These are phyloP conservation scores for Chenopodium berlandieri DNA, from an alignment of 148 eudicot genomes.

Conservation along the genomic window DNA sequence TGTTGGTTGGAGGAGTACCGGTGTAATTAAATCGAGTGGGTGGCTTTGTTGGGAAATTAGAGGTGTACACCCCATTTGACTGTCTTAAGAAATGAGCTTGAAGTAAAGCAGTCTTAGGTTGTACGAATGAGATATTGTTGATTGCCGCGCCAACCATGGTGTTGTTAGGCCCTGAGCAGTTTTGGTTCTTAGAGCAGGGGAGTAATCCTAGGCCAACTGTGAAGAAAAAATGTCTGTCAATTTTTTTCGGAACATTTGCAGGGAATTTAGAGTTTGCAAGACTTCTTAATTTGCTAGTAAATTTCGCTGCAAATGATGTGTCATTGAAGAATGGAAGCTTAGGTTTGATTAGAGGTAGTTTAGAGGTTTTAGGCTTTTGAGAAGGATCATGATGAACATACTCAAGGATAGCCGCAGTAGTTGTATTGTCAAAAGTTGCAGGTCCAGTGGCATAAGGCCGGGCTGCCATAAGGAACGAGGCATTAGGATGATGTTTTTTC, in stretches of 20 bases:
- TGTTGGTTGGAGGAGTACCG: constrained; percentile 23
- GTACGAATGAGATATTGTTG: constrained; percentile 21
- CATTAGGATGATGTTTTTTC: constrained; percentile 14
- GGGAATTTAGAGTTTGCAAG: constrained; percentile 21
- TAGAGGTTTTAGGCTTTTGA: not conserved
- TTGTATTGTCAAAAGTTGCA: constrained; percentile 30
- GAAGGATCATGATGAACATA: constrained; percentile 10
- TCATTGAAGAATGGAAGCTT: constrained; percentile 32
- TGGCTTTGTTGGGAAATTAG: constrained; percentile 21
- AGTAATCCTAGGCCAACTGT: constrained; percentile 28
- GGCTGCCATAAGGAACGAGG: constrained; percentile 25
- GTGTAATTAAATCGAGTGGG: constrained; percentile 28
- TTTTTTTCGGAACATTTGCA: constrained; percentile 22
- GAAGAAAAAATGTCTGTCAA: constrained; percentile 30
- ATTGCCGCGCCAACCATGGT: constrained; percentile 24
- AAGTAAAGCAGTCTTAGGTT: constrained; percentile 23
- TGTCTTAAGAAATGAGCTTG: constrained; percentile 24
- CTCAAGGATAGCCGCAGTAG: constrained; percentile 16
- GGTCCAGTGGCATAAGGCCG: constrained; percentile 23
- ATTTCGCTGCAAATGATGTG: constrained; percentile 25
- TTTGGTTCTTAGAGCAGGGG: constrained; percentile 18
- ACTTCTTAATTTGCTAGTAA: constrained; percentile 19
- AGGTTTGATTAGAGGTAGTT: constrained; percentile 17
- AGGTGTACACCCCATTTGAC: constrained; percentile 15
- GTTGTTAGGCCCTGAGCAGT: constrained; percentile 28